A percentile compares a stretch with the other conserved stretches of the same genome.
These are phyloP conservation scores for Daldinia grandis DNA, from an alignment of 495 filamentous ascomycete genomes.

Conservation along the genomic window DNA sequence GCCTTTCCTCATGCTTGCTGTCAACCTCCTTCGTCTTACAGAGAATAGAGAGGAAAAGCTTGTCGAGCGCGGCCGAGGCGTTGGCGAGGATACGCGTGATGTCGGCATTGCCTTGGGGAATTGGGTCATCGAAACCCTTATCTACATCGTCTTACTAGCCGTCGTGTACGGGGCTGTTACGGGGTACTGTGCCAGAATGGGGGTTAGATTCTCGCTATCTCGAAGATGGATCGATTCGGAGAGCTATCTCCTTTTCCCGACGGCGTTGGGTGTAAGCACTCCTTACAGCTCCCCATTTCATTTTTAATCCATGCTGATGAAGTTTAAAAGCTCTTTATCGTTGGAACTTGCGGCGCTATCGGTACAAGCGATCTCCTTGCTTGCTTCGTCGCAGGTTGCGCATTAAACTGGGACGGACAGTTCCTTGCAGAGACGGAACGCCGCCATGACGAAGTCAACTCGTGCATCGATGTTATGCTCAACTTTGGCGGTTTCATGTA, in stretches of 20 bases:
- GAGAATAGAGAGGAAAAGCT: slow-evolving; percentile 47
- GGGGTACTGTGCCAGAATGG: slow-evolving; percentile 72
- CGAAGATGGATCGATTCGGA: slow-evolving; percentile 80
- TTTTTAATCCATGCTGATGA: slow-evolving; percentile 7
- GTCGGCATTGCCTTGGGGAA: slow-evolving; percentile 72
- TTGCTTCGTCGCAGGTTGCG: slow-evolving; percentile 89
- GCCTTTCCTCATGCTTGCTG: slow-evolving; percentile 65
- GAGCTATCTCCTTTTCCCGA: slow-evolving; percentile 85
- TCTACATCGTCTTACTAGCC: slow-evolving; percentile 78
- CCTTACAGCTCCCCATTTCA: not conserved
- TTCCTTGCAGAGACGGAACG: slow-evolving; percentile 83
- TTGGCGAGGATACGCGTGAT: slow-evolving; percentile 56
- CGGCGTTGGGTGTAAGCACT: slow-evolving; percentile 74
- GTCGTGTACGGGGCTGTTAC: slow-evolving; percentile 73
- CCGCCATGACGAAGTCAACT: slow-evolving; percentile 76
- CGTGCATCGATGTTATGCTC: slow-evolving; percentile 76
- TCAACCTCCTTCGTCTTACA: slow-evolving; percentile 63
- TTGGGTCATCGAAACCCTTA: slow-evolving; percentile 87
- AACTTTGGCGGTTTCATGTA: slow-evolving; percentile 88
- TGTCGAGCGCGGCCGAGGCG: slow-evolving; percentile 64
- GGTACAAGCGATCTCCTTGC: slow-evolving; percentile 91
- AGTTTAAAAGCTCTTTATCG: slow-evolving; percentile 64
- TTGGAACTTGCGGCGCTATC: slow-evolving; percentile 82
- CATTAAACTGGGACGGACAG: slow-evolving; percentile 86
- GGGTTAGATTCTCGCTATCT: slow-evolving; percentile 64